Conservation (phyloP, 1,284 basidiomycete genomes). For the Cutaneotrichosporon spelunceum region DNA sequence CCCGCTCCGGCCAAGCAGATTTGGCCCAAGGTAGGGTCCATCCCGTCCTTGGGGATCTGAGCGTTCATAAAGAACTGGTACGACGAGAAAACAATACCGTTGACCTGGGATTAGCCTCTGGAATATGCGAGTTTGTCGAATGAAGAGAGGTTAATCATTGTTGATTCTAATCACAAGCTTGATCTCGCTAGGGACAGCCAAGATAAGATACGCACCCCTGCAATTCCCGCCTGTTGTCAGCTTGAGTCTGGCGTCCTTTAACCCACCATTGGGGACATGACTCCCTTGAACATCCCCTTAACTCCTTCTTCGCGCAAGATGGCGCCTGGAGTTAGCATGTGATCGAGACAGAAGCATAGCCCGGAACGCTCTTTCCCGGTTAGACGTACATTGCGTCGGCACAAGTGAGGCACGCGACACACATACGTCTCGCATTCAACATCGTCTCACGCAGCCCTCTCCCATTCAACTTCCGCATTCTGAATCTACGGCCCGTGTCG, state of each 20-base stretch:
- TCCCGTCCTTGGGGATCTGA: constrained; percentile 27
- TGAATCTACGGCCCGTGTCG: no score
- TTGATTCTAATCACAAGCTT: no score
- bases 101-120: constrained; percentile 35
- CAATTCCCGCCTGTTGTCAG: constrained; percentile 42
- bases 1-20: constrained; percentile 72
- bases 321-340: constrained; percentile 10
- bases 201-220: constrained; percentile 36
- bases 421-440: neutral
- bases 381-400: no score
- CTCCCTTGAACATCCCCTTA: constrained; percentile 50
- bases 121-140: neutral
- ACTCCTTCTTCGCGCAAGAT: constrained; percentile 23
- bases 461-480: no score
- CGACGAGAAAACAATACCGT: constrained; percentile 51
- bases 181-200: neutral
- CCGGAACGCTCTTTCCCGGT: neutral
- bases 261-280: constrained; percentile 51
- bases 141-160: no score
- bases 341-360: neutral
- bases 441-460: no score
- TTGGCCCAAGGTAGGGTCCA: constrained; percentile 53
- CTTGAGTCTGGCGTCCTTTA: neutral
- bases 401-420: neutral
- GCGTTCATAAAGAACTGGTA: constrained; percentile 49